Evolutionary conservation across 306 rosid genomes (phyloP), one percentile per base, ranked within the genome.

Genomic region (Sophora flavescens): DNA sequence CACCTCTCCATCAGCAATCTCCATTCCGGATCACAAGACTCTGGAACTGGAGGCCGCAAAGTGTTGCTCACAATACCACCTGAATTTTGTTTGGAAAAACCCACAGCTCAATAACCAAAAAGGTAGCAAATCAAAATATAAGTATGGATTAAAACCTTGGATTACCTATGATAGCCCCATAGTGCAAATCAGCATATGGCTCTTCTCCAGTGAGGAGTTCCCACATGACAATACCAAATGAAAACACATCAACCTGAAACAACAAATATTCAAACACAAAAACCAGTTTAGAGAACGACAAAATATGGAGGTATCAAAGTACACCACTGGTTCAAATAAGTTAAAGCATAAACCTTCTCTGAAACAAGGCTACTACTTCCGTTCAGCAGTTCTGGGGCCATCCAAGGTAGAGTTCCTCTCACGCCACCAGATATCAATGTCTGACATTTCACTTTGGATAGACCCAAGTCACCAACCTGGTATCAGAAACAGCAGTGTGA

Each of bases 41-140:
- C 93, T 0, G 93, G 97, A 62, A 94, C 66, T 38, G 72, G 84
- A 13, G 97, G 97, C 75, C 96, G 86, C 86, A 94, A 78, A 14
- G 98, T 94, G 88, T 94, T 94, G 83, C 87, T 94, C 77, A 94
- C 97, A 33, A 94, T 94, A 58, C 97, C 97, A 45, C 98, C 98
- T 94, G 85, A 72, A 76, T 74, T 39, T 51, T 73, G 57, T 70
- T 68, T 47, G 54, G 16, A 54, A 54, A 74, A 70, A 74, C 17
- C 53, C 13, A 53, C 17, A 77, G 45, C 80, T 77, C 78, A 72
- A 74, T 66, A 50, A 38, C 33, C 74, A 70, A 48, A 59, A 6
- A 41, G 48, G 44, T 56, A 71, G 44, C 57, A 13, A 38, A 70
- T 17, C 6, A 4, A 44, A 62, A 14, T 10, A 9, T 26, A 62